Percentiles rank a stretch among this genome's conserved stretches.
Conservation (phyloP, 2,329 filamentous ascomycete species). For the Nemania serpens region DNA sequence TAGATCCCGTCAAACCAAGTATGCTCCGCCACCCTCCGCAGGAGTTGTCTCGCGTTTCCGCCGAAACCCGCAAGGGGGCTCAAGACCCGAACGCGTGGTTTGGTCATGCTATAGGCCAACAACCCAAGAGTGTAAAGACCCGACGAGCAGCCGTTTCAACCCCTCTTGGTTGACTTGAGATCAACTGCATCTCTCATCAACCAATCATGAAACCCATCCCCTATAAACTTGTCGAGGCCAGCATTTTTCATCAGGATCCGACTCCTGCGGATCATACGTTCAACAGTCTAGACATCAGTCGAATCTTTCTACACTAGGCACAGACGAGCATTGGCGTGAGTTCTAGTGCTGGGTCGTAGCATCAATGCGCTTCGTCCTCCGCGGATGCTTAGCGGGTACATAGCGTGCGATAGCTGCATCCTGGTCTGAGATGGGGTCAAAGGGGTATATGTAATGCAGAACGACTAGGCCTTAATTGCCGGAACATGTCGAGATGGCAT, state of each 20-base stretch:
- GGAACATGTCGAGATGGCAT: too few species aligned
- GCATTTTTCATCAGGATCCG: constrained; percentile 6
- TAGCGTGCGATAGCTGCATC: background rate
- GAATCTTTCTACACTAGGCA: constrained; percentile 1
- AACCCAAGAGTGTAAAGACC: background rate
- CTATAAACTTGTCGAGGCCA: background rate
- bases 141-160: background rate
- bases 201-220: constrained; percentile 9
- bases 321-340: constrained; percentile 12
- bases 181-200: background rate
- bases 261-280: constrained; percentile 17
- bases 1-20: background rate
- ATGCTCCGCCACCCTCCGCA: background rate
- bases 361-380: constrained; percentile 11
- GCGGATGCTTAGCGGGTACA: constrained; percentile 1
- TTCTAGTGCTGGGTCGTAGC: constrained; percentile 9
- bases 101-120: background rate
- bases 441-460: background rate
- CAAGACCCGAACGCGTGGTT: background rate
- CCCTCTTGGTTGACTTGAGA: background rate
- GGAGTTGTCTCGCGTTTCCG: background rate
- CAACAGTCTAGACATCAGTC: constrained; percentile 1
- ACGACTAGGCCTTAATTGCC: too few species aligned
- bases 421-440: constrained; percentile 1
- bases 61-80: background rate